Evolutionary conservation across 2,329 filamentous ascomycete genomes (phyloP).

Genomic region (Aureobasidium zeae): DNA sequence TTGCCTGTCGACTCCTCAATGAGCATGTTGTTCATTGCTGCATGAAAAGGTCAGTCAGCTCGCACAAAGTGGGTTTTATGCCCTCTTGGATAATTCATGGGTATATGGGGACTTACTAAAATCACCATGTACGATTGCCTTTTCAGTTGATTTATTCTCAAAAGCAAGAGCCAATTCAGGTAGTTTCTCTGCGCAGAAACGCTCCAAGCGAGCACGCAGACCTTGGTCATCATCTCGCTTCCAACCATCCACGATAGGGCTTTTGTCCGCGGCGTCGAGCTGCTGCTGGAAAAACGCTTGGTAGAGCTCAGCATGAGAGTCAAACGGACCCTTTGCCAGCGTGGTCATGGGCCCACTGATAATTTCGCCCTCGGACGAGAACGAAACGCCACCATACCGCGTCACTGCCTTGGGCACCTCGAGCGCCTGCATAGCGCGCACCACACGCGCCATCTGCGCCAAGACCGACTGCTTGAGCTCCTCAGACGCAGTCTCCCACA

Average conservation of each 20-base stretch:
- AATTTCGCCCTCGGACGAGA: background rate
- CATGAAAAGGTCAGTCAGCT: background rate
- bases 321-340: constrained; percentile 4
- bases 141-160: background rate
- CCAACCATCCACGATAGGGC: constrained; percentile 7
- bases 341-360: constrained; percentile 10
- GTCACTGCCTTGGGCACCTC: background rate
- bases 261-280: constrained; percentile 1
- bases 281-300: background rate
- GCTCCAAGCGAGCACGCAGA: background rate
- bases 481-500: constrained; percentile 1
- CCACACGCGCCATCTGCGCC: constrained; percentile 14
- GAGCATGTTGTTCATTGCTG: constrained; percentile 13
- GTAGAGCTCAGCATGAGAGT: constrained; percentile 1
- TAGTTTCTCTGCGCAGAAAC: background rate
- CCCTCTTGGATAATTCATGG: background rate
- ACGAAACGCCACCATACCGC: constrained; percentile 10
- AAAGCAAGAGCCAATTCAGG: background rate
- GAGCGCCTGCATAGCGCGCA: constrained; percentile 5
- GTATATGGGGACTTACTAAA: constrained; percentile 9
- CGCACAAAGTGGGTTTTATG: background rate
- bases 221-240: background rate
- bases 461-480: constrained; percentile 1
- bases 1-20: background rate
- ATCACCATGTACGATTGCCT: constrained; percentile 13